phyloP scores from a whole-genome alignment of 2,329 filamentous ascomycete genomes.

The Colletotrichum echinochloae region DNA sequence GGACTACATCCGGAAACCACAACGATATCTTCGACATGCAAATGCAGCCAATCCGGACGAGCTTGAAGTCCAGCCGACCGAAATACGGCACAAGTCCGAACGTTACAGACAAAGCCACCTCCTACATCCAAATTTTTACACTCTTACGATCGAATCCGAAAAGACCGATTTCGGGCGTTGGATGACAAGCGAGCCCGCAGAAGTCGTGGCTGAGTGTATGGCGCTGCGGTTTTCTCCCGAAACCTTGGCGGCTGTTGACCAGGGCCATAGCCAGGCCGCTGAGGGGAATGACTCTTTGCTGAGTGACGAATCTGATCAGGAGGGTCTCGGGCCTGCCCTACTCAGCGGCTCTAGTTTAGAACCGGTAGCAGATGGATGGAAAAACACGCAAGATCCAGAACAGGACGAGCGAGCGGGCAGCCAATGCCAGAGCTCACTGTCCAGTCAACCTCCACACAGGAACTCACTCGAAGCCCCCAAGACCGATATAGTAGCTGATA shows the following conservation, averaged over 20 bases:
- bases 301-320: slow-evolving; percentile 49
- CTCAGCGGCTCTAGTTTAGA: slow-evolving; percentile 52
- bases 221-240: slow-evolving; percentile 64
- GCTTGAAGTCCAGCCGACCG: slow-evolving; percentile 81
- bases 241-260: slow-evolving; percentile 39
- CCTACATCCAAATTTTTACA: slow-evolving; percentile 87
- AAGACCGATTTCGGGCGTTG: slow-evolving; percentile 81
- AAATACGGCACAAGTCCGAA: slow-evolving; percentile 82
- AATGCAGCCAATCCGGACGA: slow-evolving; percentile 78
- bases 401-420: slow-evolving; percentile 57
- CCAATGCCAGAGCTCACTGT: slow-evolving; percentile 61
- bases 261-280: slow-evolving; percentile 40
- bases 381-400: slow-evolving; percentile 65
- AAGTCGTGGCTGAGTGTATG: slow-evolving; percentile 84
- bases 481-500: slow-evolving; percentile 63
- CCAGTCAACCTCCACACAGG: slow-evolving; percentile 62
- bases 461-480: slow-evolving; percentile 51
- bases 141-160: slow-evolving; percentile 82
- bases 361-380: slow-evolving; percentile 60
- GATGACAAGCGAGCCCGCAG: slow-evolving; percentile 82
- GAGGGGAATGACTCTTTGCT: slow-evolving; percentile 40
- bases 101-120: slow-evolving; percentile 79
- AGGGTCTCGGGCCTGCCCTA: slow-evolving; percentile 54
- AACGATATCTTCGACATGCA: slow-evolving; percentile 80
- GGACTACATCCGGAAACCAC: slow-evolving; percentile 86